Evolutionary conservation across 179 eudicot species (phyloP).

Genomic region (Beta macrorhiza): DNA sequence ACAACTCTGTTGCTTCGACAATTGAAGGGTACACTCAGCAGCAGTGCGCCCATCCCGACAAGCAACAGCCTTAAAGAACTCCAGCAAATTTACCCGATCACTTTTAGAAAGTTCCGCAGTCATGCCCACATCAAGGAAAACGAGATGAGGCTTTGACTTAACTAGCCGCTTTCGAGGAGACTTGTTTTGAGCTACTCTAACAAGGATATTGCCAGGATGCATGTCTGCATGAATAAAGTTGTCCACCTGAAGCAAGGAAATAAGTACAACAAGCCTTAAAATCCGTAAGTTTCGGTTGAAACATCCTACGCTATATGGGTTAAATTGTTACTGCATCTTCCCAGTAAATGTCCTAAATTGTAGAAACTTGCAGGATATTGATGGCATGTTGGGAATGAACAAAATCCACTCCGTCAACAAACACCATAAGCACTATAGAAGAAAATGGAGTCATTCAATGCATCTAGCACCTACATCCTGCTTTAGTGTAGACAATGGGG

Average conservation of each 20-base stretch:
- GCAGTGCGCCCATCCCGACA: constrained; percentile 75
- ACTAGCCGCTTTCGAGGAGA: constrained; percentile 46
- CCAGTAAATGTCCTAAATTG: neutral
- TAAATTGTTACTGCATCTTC: neutral
- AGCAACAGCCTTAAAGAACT: constrained; percentile 82
- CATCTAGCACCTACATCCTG: neutral
- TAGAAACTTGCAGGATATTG: neutral
- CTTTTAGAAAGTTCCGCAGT: constrained; percentile 80
- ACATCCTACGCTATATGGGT: neutral
- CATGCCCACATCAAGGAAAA: constrained; percentile 94
- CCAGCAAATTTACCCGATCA: constrained; percentile 59
- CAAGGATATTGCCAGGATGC: constrained; percentile 99
- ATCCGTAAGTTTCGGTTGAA: neutral
- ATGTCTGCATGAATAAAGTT: constrained; percentile 94
- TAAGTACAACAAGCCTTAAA: neutral
- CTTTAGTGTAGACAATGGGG: neutral
- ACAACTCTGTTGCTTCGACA: constrained; percentile 76
- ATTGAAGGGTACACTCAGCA: constrained; percentile 65
- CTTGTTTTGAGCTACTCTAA: constrained; percentile 54
- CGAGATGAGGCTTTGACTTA: constrained; percentile 71
- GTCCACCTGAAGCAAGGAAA: constrained; percentile 62
- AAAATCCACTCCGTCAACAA: neutral
- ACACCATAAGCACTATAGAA: neutral
- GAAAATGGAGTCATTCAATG: neutral
- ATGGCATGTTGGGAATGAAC: neutral